Conservation (phyloP, 148 eudicot species). For the Hydrangea macrophylla region DNA sequence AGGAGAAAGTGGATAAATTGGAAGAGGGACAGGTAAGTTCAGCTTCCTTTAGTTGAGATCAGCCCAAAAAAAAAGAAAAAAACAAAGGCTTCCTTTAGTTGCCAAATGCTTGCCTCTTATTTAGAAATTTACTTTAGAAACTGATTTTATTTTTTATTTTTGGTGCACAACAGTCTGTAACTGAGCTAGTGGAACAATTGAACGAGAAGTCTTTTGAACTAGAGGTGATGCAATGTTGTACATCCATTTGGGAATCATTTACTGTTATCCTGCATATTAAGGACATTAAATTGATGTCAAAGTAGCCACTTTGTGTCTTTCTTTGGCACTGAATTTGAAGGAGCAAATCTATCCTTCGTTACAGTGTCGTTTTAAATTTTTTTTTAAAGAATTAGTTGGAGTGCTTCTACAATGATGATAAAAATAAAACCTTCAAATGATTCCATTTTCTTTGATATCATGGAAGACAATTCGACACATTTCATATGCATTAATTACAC, state of each 20-base stretch:
- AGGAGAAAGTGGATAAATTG: conserved; percentile 43
- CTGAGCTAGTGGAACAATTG: conserved; percentile 72
- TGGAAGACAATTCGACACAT: too few relatives aligned
- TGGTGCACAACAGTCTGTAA: conserved; percentile 52
- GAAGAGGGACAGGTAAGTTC: conserved; percentile 67
- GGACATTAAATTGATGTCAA: too few relatives aligned
- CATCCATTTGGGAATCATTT: too few relatives aligned
- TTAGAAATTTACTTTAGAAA: not conserved
- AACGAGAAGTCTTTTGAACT: conserved; percentile 96
- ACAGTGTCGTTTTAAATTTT: not conserved
- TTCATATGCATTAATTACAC: too few relatives aligned
- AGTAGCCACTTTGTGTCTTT: not conserved
- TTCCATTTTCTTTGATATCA: not conserved
- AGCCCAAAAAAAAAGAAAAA: too few relatives aligned
- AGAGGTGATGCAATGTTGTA: conserved; percentile 49
- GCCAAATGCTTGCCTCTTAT: conserved; percentile 1
- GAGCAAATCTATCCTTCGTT: not conserved
- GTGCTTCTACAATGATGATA: not conserved
- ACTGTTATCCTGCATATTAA: too few relatives aligned
- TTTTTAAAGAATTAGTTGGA: not conserved
- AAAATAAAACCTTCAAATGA: not conserved
- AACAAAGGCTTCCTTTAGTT: too few relatives aligned
- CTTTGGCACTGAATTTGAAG: not conserved
- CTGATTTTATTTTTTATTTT: conserved; percentile 3
- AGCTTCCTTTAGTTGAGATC: conserved; percentile 8